phyloP scores from a whole-genome alignment of 2,329 filamentous ascomycete species.

The Sclerotinia borealis region DNA sequence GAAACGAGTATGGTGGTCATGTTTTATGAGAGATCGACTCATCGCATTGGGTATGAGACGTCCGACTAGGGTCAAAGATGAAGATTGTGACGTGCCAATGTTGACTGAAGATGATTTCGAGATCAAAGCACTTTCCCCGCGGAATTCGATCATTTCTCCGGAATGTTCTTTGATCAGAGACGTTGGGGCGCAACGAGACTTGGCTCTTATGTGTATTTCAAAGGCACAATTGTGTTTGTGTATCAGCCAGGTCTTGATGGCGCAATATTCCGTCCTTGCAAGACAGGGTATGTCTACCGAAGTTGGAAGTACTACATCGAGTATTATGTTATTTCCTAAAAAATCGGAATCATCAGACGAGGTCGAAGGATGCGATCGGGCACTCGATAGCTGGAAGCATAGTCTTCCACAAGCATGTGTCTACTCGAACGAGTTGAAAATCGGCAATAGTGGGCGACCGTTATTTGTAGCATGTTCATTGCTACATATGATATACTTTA shows the following conservation, averaged over 20 bases:
- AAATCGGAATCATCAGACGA: slow-evolving; percentile 75
- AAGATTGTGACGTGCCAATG: slow-evolving; percentile 93
- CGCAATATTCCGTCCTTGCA: slow-evolving; percentile 87
- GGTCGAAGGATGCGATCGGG: slow-evolving; percentile 71
- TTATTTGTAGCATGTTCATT: slow-evolving; percentile 70
- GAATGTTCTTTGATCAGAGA: slow-evolving; percentile 69
- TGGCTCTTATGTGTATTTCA: slow-evolving; percentile 84
- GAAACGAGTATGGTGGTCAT: slow-evolving; percentile 98
- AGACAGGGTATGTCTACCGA: slow-evolving; percentile 72
- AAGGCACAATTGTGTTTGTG: slow-evolving; percentile 86
- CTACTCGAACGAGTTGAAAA: slow-evolving; percentile 54
- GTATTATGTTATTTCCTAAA: slow-evolving; percentile 88
- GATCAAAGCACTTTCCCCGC: slow-evolving; percentile 59
- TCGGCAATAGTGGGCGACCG: slow-evolving; percentile 52
- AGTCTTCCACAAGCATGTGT: slow-evolving; percentile 65
- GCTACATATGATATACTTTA: slow-evolving; percentile 89
- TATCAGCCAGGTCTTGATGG: slow-evolving; percentile 81
- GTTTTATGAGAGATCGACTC: slow-evolving; percentile 88
- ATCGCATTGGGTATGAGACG: slow-evolving; percentile 91
- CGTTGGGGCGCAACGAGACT: slow-evolving; percentile 63
- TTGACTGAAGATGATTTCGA: slow-evolving; percentile 81
- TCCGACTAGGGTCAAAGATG: slow-evolving; percentile 85
- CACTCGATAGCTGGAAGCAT: slow-evolving; percentile 71
- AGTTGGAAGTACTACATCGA: slow-evolving; percentile 61
- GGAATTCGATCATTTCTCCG: slow-evolving; percentile 60